Conservation (phyloP, 352 stramenopile genomes). For the Globisporangium radiosum region DNA sequence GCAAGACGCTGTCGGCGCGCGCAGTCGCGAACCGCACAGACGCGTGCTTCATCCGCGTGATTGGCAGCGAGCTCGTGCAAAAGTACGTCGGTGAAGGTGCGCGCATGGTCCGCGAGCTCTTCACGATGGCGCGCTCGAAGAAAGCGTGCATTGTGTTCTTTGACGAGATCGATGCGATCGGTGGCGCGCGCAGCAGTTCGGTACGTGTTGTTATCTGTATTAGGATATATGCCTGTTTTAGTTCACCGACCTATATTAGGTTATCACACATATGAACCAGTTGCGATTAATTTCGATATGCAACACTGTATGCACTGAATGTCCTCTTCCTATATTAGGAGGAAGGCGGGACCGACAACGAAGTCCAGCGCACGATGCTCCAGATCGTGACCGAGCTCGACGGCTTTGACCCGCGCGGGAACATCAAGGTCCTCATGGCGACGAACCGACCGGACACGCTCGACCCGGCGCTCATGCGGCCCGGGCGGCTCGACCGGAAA, state of each 20-base stretch:
- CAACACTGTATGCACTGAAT: background rate
- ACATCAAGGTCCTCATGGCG: conserved; percentile 99
- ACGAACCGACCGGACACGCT: conserved; percentile 97
- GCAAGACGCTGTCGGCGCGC: conserved; percentile 95
- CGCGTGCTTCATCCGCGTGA: conserved; percentile 99
- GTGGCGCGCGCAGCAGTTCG: conserved; percentile 81
- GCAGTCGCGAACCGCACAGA: conserved; percentile 99
- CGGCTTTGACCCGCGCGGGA: conserved; percentile 97
- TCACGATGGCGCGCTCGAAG: conserved; percentile 98
- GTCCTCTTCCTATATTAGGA: conserved; percentile 23
- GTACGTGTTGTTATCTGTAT: conserved; percentile 15
- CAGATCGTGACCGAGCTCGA: conserved; percentile 99
- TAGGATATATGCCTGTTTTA: background rate
- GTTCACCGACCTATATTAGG: background rate
- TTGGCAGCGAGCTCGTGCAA: conserved; percentile 98
- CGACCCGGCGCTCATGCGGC: conserved; percentile 94
- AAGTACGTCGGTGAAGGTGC: conserved; percentile 99
- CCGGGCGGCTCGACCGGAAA: conserved; percentile 97
- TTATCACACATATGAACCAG: background rate
- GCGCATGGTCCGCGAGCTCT: conserved; percentile 99
- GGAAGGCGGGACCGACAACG: conserved; percentile 96
- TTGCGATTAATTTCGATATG: background rate
- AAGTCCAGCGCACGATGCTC: conserved; percentile 99
- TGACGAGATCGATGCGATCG: conserved; percentile 99
- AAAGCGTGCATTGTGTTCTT: conserved; percentile 99